Evolutionary conservation across 2,329 filamentous ascomycete species (phyloP).

Genomic region (Juglanconis juglandina): DNA sequence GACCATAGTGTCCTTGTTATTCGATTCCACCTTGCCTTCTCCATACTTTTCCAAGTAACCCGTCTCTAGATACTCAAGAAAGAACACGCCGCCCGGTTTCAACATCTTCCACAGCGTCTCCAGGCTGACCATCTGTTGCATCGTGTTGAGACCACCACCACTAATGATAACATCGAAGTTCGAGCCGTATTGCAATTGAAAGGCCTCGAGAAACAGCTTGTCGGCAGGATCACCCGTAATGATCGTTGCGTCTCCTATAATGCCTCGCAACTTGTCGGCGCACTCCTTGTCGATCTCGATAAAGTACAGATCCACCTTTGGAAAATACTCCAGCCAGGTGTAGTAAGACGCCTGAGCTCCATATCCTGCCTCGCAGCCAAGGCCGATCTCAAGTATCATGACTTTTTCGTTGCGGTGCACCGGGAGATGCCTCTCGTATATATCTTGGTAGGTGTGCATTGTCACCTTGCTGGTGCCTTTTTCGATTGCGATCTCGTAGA

Average conservation of each 20-base stretch:
- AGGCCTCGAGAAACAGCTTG: slow-evolving; percentile 31
- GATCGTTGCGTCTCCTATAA: slow-evolving; percentile 32
- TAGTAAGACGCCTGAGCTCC: slow-evolving; percentile 37
- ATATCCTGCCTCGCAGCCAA: slow-evolving; percentile 38
- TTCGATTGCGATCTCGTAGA: slow-evolving; percentile 32
- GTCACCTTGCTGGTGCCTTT: slow-evolving; percentile 40
- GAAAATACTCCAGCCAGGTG: slow-evolving; percentile 39
- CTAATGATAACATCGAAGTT: slow-evolving; percentile 40
- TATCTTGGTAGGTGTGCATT: slow-evolving; percentile 34
- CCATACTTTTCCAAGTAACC: background rate
- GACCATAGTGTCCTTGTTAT: background rate
- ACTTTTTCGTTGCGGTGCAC: slow-evolving; percentile 28
- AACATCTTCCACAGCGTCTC: slow-evolving; percentile 34
- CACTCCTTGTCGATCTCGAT: slow-evolving; percentile 38
- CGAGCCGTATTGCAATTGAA: slow-evolving; percentile 29
- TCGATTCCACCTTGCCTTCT: background rate
- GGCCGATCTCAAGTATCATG: slow-evolving; percentile 40
- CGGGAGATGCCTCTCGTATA: slow-evolving; percentile 38
- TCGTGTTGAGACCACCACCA: slow-evolving; percentile 36
- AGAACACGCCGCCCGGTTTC: slow-evolving; percentile 23
- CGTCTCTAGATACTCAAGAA: slow-evolving; percentile 1
- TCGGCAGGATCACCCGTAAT: slow-evolving; percentile 39
- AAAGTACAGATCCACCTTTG: slow-evolving; percentile 37
- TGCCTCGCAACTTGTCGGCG: slow-evolving; percentile 32
- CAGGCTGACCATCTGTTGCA: slow-evolving; percentile 34